phyloP scores from a whole-genome alignment of 805 yeast species.

The Zygosaccharomyces pseudorouxii region DNA sequence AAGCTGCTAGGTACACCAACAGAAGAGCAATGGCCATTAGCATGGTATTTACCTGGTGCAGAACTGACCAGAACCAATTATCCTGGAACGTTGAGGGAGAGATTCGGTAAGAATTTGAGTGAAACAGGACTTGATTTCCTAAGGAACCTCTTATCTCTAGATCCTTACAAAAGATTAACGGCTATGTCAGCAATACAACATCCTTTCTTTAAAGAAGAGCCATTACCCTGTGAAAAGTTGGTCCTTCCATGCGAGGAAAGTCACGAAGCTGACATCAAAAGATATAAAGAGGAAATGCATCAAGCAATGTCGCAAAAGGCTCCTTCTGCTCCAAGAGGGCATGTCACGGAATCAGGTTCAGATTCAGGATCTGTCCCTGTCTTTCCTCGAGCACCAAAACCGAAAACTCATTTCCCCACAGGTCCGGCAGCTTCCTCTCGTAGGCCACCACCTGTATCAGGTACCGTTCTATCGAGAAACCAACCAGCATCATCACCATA shows the following conservation, averaged over 20 bases:
- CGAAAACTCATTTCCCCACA: slow-evolving; percentile 9
- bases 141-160: slow-evolving; percentile 55
- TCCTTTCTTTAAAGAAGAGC: slow-evolving; percentile 60
- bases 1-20: slow-evolving; percentile 77
- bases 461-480: neutral
- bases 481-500: slow-evolving; percentile 2
- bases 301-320: slow-evolving; percentile 33
- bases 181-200: slow-evolving; percentile 75
- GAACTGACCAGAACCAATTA: slow-evolving; percentile 37
- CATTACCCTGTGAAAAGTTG: slow-evolving; percentile 57
- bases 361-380: neutral
- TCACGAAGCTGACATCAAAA: slow-evolving; percentile 78
- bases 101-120: slow-evolving; percentile 42
- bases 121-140: slow-evolving; percentile 51
- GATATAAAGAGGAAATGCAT: slow-evolving; percentile 43
- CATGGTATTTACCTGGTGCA: slow-evolving; percentile 48
- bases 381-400: slow-evolving; percentile 12
- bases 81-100: slow-evolving; percentile 43
- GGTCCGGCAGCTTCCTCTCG: slow-evolving; percentile 11
- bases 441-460: neutral
- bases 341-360: slow-evolving; percentile 18
- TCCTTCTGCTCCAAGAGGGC: slow-evolving; percentile 35
- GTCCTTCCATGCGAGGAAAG: slow-evolving; percentile 73
- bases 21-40: slow-evolving; percentile 56
- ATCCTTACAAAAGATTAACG: slow-evolving; percentile 70